Evolutionary conservation across 345 rosid species (phyloP).

Genomic region (Conringia planisiliqua): DNA sequence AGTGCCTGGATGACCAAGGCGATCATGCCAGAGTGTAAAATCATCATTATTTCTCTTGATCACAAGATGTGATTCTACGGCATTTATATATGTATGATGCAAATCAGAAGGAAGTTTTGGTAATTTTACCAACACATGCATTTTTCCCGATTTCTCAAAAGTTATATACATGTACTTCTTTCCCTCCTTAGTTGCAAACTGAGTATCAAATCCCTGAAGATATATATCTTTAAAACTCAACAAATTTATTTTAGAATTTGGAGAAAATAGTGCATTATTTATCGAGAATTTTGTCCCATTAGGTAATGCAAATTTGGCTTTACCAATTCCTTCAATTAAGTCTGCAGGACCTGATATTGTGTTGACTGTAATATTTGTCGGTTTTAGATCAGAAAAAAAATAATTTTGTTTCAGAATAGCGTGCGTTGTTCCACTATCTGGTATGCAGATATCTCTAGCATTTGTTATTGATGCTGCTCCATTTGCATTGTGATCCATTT

Average conservation of each 20-base stretch:
- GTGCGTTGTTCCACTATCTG: neutral
- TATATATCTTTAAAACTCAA: neutral
- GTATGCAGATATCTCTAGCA: neutral
- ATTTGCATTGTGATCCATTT: no score
- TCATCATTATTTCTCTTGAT: no score
- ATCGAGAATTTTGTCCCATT: neutral
- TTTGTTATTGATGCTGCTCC: no score
- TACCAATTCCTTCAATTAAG: neutral
- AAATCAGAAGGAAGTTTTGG: neutral
- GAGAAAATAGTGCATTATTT: neutral
- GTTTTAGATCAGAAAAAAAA: neutral
- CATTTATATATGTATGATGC: no score
- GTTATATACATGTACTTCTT: neutral
- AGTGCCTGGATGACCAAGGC: no score
- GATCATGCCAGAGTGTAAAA: no score
- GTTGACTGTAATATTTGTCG: neutral
- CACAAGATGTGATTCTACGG: no score
- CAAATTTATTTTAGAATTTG: neutral
- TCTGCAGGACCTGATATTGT: neutral
- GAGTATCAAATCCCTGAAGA: neutral
- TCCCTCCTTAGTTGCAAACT: no score
- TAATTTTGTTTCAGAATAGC: neutral
- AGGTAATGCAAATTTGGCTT: neutral
- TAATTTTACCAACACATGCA: neutral
- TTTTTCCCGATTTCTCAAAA: neutral